Base-by-base conservation (phyloP, 2,329 filamentous ascomycete genomes). In the Diplocarpon rosae region DNA sequence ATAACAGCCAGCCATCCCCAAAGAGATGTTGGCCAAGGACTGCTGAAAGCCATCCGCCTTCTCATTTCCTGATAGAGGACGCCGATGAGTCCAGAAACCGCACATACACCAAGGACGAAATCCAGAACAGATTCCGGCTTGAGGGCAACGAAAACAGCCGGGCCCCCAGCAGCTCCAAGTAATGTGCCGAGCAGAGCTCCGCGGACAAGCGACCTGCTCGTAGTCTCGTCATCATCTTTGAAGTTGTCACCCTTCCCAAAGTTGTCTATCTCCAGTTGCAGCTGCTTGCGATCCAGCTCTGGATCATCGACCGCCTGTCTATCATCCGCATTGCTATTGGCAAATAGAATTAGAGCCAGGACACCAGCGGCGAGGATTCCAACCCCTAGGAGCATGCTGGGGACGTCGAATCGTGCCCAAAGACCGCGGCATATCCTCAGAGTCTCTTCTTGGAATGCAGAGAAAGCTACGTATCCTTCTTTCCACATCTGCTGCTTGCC, bases 361-460 rank as follows among this genome's bases (percentile, higher is more conserved):
- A 95, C 72, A 2, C 84, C 80, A 17, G 76, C 66, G 2, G 76
- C 71, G 50, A 93, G 75, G 42, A 94, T 75, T 0, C 64, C 61
- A 31, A 96, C 78, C 37, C 92, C 92, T 51, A 83, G 71, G 12
- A 83, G 59, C 88, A 98, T 98, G 61, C 83, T 85, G 2, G 78
- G 72, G 15, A 95, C 71, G 62, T 98, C 87, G 55, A 98, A 98
- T 30, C 85, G 78, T 16, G 92, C 88, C 92, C 92, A 98, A 13
- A 96, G 69, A 32, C 73, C 75, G 60, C 88, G 85, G 67, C 86
- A 96, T 11, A 90, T 73, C 24, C 71, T 71, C 36, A 98, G 69
- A 0, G 84, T 95, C 59, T 85, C 78, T 27, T 70, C 69, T 61
- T 95, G 88, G 60, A 94, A 96, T 10, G 71, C 69, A 13, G 72